These are phyloP conservation scores for Boletus rubescentipes DNA, from an alignment of 768 basidiomycete genomes.

Conservation along the genomic window DNA sequence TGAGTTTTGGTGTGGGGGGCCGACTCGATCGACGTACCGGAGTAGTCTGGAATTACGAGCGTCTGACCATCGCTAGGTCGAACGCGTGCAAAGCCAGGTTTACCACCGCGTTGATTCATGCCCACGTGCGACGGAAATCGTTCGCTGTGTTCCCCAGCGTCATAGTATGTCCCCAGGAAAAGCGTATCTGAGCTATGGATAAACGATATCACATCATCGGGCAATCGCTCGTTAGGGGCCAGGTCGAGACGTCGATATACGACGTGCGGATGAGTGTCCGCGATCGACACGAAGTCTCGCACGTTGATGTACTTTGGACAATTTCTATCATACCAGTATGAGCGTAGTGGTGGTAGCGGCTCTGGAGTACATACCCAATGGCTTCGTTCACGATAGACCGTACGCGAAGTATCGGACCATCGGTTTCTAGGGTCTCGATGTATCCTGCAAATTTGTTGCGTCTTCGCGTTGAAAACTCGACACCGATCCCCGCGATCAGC, in stretches of 20 bases:
- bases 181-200: slow-evolving; percentile 53
- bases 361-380: slow-evolving; percentile 47
- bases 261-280: slow-evolving; percentile 40
- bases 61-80: slow-evolving; percentile 53
- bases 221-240: slow-evolving; percentile 40
- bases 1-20: background rate
- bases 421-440: slow-evolving; percentile 36
- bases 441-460: slow-evolving; percentile 65
- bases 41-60: slow-evolving; percentile 60
- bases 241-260: slow-evolving; percentile 36
- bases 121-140: slow-evolving; percentile 58
- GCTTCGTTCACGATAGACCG: slow-evolving; percentile 48
- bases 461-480: slow-evolving; percentile 57
- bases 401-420: slow-evolving; percentile 37
- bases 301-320: slow-evolving; percentile 71
- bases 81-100: slow-evolving; percentile 59
- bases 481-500: slow-evolving; percentile 59
- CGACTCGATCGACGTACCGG: slow-evolving; percentile 34
- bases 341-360: background rate
- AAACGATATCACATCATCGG: slow-evolving; percentile 48
- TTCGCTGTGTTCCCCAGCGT: slow-evolving; percentile 36
- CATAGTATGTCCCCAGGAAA: slow-evolving; percentile 57
- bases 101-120: slow-evolving; percentile 66
- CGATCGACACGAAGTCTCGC: slow-evolving; percentile 48
- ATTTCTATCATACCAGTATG: slow-evolving; percentile 39